A percentile compares a stretch with the other conserved stretches of the same genome.
These are phyloP conservation scores for Sclerospora graminicola DNA, from an alignment of 352 stramenopile species.

Conservation along the genomic window DNA sequence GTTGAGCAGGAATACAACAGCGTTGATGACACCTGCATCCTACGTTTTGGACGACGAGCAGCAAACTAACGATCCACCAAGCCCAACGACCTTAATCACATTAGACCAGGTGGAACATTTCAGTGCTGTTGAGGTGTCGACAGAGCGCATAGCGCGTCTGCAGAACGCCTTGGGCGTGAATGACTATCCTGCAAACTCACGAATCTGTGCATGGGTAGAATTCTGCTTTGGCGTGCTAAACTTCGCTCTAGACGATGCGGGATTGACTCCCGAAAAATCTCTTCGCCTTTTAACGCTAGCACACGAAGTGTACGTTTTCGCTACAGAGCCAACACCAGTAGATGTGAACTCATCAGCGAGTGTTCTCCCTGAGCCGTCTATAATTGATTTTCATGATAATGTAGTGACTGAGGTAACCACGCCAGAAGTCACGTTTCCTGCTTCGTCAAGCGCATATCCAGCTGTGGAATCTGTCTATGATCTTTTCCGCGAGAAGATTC, in stretches of 20 bases:
- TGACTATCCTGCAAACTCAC: conserved; percentile 42
- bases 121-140: conserved; percentile 7
- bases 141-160: conserved; percentile 24
- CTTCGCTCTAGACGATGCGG: too few relatives aligned
- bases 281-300: conserved; percentile 37
- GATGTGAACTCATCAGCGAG: too few relatives aligned
- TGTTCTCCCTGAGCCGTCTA: too few relatives aligned
- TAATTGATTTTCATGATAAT: too few relatives aligned
- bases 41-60: too few relatives aligned
- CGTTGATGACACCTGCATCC: too few relatives aligned
- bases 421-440: background rate
- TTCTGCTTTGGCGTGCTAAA: conserved; percentile 55
- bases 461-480: conserved; percentile 29
- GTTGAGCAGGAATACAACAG: too few relatives aligned
- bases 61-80: too few relatives aligned
- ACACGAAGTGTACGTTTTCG: conserved; percentile 44
- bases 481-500: conserved; percentile 25
- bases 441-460: conserved; percentile 9
- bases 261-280: conserved; percentile 29
- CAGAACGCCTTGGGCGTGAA: conserved; percentile 30
- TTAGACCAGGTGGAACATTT: too few relatives aligned
- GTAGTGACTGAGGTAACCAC: background rate
- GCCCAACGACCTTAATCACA: too few relatives aligned
- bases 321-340: too few relatives aligned
- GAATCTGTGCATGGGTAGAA: too few relatives aligned